These are phyloP conservation scores for Rhodamnia rubescens DNA, from an alignment of 345 rosid genomes.

Conservation along the genomic window DNA sequence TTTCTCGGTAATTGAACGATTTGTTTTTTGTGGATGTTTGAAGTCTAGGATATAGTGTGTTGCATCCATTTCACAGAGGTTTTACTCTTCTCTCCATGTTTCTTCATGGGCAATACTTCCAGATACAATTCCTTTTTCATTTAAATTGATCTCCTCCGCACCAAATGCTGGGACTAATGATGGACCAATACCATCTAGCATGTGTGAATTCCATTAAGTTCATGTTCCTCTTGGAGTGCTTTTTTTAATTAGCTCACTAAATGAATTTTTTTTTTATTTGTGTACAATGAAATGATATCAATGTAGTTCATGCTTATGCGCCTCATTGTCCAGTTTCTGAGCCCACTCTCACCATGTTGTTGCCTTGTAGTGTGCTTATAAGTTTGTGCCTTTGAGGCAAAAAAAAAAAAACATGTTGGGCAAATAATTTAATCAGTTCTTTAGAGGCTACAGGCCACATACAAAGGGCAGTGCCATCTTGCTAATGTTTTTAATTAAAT, in stretches of 20 bases:
- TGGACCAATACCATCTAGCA: not conserved
- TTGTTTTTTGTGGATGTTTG: not conserved
- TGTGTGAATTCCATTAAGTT: not conserved
- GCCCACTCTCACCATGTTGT: not conserved
- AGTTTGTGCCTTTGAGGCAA: not conserved
- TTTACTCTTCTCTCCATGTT: not conserved
- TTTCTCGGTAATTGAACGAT: slow-evolving; percentile 51
- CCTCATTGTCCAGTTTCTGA: not conserved
- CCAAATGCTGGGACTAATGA: not conserved
- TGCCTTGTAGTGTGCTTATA: not conserved
- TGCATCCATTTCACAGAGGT: not conserved
- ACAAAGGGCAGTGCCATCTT: not conserved
- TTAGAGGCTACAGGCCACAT: not conserved
- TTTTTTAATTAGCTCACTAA: not conserved
- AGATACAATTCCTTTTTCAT: not conserved
- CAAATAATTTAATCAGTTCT: not conserved
- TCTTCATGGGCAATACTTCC: not conserved
- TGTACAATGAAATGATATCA: not conserved
- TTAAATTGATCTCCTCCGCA: not conserved
- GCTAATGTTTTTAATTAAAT: not conserved
- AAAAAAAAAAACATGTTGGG: not conserved
- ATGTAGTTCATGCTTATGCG: not conserved
- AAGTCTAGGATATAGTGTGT: not conserved
- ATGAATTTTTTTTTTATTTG: not conserved
- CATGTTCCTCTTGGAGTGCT: not conserved